Percentiles rank a stretch among this genome's conserved stretches.
Conservation (phyloP, 1,139 yeast species). For the Torulaspora globosa region DNA sequence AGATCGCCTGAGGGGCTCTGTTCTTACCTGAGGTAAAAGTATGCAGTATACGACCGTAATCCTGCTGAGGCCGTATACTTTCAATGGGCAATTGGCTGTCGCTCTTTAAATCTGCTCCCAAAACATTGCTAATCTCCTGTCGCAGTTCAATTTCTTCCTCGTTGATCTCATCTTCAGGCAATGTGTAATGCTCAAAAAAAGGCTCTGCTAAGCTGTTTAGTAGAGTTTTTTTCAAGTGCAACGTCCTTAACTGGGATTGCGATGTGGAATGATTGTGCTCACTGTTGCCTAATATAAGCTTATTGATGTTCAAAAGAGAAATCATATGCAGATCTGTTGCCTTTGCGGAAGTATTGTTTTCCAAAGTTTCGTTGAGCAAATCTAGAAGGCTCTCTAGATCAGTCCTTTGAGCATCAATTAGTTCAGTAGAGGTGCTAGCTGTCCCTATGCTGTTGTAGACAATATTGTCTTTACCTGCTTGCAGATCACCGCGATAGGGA, state of each 20-base stretch:
- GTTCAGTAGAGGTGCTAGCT: conserved; percentile 12
- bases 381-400: conserved; percentile 28
- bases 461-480: conserved; percentile 4
- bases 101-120: conserved; percentile 14
- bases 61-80: conserved; percentile 21
- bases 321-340: conserved; percentile 36
- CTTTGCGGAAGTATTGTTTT: conserved; percentile 37
- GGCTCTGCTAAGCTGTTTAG: conserved; percentile 72
- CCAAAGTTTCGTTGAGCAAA: conserved; percentile 35
- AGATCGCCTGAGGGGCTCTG: conserved; percentile 72
- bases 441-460: conserved; percentile 8
- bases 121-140: conserved; percentile 12
- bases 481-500: conserved; percentile 3
- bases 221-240: conserved; percentile 48
- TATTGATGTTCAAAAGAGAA: conserved; percentile 34
- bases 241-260: conserved; percentile 11
- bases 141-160: conserved; percentile 18
- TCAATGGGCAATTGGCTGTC: conserved; percentile 17
- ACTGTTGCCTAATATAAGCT: conserved; percentile 42
- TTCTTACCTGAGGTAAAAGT: conserved; percentile 61
- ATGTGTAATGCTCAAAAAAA: conserved; percentile 49
- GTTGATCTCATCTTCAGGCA: conserved; percentile 31
- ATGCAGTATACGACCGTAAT: conserved; percentile 44
- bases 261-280: conserved; percentile 34
- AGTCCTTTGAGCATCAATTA: conserved; percentile 25